Percentiles rank a stretch among this genome's conserved stretches.
Conservation (phyloP, 1,139 yeast species). For the Suhomyces guaymorum region DNA sequence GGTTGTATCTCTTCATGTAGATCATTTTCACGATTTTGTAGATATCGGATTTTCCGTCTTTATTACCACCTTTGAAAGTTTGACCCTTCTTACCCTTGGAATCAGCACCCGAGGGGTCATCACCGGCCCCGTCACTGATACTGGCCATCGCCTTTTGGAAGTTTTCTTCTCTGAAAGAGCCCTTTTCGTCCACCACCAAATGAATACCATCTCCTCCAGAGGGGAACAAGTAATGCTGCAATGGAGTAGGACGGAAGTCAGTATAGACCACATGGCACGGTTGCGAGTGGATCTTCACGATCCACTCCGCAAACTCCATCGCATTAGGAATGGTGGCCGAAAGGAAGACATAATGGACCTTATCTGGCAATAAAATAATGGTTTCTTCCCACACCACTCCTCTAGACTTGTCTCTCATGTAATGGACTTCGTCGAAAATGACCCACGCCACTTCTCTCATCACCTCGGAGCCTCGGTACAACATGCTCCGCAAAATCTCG, state of each 20-base stretch:
- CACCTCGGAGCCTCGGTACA: conserved; percentile 90
- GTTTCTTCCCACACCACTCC: conserved; percentile 99
- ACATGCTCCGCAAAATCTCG: conserved; percentile 89
- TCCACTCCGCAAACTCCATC: conserved; percentile 98
- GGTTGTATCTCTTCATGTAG: conserved; percentile 92
- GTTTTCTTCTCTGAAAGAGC: conserved; percentile 93
- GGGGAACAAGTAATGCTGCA: conserved; percentile 95
- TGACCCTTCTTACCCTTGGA: conserved; percentile 76
- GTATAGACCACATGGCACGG: conserved; percentile 99
- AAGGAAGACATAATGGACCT: conserved; percentile 81
- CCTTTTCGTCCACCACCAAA: conserved; percentile 95
- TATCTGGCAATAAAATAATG: conserved; percentile 90
- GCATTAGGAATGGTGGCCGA: conserved; percentile 99
- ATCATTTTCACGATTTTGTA: conserved; percentile 97
- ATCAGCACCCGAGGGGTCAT: conserved; percentile 67
- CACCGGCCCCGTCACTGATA: conserved; percentile 78
- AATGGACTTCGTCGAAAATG: conserved; percentile 93
- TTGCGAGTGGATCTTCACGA: conserved; percentile 88
- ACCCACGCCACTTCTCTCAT: conserved; percentile 98
- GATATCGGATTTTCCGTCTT: conserved; percentile 85
- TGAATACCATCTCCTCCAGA: conserved; percentile 98
- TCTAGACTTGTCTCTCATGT: conserved; percentile 92
- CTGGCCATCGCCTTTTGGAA: conserved; percentile 98
- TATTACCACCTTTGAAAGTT: conserved; percentile 86
- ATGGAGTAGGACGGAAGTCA: conserved; percentile 97